Conservation (phyloP, 2,329 filamentous ascomycete genomes). For the Plectosphaerella sp. region DNA sequence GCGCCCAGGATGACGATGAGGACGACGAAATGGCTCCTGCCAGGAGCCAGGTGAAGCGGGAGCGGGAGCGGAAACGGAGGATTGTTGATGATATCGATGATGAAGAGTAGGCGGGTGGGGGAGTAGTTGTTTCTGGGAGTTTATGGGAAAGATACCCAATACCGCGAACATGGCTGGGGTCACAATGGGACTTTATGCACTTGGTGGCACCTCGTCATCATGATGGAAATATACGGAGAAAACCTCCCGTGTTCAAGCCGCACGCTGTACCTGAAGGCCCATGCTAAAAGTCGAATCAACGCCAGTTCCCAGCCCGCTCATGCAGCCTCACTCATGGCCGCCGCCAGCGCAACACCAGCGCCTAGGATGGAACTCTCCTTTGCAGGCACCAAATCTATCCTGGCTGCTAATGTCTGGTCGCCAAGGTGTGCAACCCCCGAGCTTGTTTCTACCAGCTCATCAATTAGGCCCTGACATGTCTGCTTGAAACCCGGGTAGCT, state of each 20-base stretch:
- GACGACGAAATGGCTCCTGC: constrained; percentile 14
- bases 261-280: neutral
- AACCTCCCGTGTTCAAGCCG: too few species aligned
- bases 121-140: neutral
- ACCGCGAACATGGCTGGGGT: neutral
- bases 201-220: too few species aligned
- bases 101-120: neutral
- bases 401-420: constrained; percentile 14
- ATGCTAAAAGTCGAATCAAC: neutral
- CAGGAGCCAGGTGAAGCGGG: constrained; percentile 4
- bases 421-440: constrained; percentile 14
- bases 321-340: constrained; percentile 18
- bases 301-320: neutral
- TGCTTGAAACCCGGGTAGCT: constrained; percentile 66
- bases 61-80: constrained; percentile 4
- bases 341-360: constrained; percentile 65
- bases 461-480: constrained; percentile 58
- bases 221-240: too few species aligned
- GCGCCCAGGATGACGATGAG: constrained; percentile 36
- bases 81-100: constrained; percentile 9
- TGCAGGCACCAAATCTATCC: constrained; percentile 62
- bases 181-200: too few species aligned
- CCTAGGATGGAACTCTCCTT: constrained; percentile 72
- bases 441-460: constrained; percentile 45
- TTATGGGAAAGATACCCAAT: neutral